Conservation (phyloP, 768 basidiomycete species). For the Trametes cubensis region DNA sequence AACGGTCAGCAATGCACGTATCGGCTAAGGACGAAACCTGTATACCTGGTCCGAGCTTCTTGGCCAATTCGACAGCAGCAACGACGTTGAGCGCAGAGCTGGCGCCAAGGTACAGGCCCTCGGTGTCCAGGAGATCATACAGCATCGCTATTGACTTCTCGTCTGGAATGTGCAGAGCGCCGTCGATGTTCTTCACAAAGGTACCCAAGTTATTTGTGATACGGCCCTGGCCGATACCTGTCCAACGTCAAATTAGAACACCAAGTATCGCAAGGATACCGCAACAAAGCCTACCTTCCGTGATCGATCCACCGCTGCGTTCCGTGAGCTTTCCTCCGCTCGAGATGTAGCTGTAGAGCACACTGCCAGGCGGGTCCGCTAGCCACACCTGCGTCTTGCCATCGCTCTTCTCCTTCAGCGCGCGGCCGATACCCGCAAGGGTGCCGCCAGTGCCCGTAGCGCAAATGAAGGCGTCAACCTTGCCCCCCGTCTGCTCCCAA, state of each 20-base stretch:
- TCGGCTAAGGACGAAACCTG: slow-evolving; percentile 16
- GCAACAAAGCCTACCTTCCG: slow-evolving; percentile 64
- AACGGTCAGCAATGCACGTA: neutral
- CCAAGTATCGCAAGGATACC: neutral
- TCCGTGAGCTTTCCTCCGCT: slow-evolving; percentile 80
- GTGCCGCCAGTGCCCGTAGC: slow-evolving; percentile 97
- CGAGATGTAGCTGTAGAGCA: slow-evolving; percentile 79
- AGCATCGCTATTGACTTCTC: slow-evolving; percentile 91
- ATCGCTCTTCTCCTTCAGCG: slow-evolving; percentile 76
- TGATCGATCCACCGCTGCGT: slow-evolving; percentile 84
- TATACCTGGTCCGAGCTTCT: slow-evolving; percentile 78
- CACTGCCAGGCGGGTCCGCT: slow-evolving; percentile 96
- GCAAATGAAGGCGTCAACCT: slow-evolving; percentile 89
- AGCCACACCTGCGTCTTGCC: slow-evolving; percentile 89
- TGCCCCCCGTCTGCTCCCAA: slow-evolving; percentile 83
- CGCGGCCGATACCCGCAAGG: slow-evolving; percentile 84
- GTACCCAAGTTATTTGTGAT: slow-evolving; percentile 89
- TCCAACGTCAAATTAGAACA: neutral
- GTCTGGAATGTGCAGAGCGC: slow-evolving; percentile 86
- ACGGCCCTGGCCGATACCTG: slow-evolving; percentile 97
- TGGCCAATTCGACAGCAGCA: slow-evolving; percentile 87
- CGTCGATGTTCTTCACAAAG: slow-evolving; percentile 75
- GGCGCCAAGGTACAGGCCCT: slow-evolving; percentile 94
- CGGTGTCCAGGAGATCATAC: slow-evolving; percentile 87
- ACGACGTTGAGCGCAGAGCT: slow-evolving; percentile 94